phyloP scores from a whole-genome alignment of 805 yeast genomes.

The Wickerhamomyces sydowiorum region DNA sequence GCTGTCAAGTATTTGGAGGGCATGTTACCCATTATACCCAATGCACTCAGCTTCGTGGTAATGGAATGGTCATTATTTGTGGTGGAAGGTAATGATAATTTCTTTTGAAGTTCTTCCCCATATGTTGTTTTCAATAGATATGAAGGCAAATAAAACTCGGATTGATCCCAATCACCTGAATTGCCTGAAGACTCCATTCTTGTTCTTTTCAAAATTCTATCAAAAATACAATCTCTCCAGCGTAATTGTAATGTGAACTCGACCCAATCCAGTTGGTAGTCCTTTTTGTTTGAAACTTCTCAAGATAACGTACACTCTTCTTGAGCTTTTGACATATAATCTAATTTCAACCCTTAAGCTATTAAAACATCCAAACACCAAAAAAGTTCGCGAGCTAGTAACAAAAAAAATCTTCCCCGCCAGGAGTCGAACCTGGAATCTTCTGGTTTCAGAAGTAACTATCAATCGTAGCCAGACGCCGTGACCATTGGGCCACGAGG shows the following conservation, averaged over 20 bases:
- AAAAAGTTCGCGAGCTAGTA: not conserved
- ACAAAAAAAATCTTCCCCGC: slow-evolving; percentile 3
- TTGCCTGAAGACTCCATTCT: not conserved
- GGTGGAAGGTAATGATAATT: slow-evolving; percentile 2
- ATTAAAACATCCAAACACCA: not conserved
- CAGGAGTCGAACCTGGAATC: slow-evolving; percentile 6
- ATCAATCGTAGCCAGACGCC: slow-evolving; percentile 55
- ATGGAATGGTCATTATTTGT: slow-evolving; percentile 3
- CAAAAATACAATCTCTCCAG: no score
- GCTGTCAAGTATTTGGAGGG: slow-evolving; percentile 10
- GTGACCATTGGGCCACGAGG: slow-evolving; percentile 65
- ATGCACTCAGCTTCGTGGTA: slow-evolving; percentile 6
- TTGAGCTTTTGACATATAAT: no score
- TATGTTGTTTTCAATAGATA: slow-evolving; percentile 15
- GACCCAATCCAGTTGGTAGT: no score
- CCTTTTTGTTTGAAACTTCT: not conserved
- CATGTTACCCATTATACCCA: slow-evolving; percentile 16
- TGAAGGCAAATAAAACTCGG: slow-evolving; percentile 5
- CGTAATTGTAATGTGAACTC: no score
- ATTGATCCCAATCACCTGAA: not conserved
- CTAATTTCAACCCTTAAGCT: not conserved
- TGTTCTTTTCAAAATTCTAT: not conserved
- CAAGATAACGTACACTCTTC: no score
- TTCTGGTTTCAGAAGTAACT: slow-evolving; percentile 5
- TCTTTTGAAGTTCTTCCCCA: slow-evolving; percentile 12